Percentiles rank a stretch among this genome's conserved stretches.
Evolutionary conservation across 306 rosid species (phyloP).

Genomic region (Medicago lupulina): DNA sequence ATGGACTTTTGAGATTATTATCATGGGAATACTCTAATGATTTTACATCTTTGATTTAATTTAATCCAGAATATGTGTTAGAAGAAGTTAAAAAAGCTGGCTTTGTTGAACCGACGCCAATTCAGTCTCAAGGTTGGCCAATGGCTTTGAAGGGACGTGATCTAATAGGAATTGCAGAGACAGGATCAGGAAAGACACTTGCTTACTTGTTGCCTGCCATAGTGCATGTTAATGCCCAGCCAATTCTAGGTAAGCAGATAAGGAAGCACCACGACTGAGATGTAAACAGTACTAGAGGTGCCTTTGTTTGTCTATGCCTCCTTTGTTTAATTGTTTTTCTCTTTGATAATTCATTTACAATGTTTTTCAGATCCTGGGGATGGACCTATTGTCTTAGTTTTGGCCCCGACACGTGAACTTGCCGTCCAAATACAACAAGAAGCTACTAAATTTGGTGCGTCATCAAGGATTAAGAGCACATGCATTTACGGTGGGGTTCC

Average conservation of each 20-base stretch:
- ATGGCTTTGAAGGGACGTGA: slow-evolving; percentile 99
- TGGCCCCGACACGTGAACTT: slow-evolving; percentile 98
- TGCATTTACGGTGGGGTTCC: slow-evolving; percentile 99
- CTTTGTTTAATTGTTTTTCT: slow-evolving; percentile 11
- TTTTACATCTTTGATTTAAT: slow-evolving; percentile 33
- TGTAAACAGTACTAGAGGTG: not conserved
- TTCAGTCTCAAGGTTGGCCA: slow-evolving; percentile 99
- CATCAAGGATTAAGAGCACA: slow-evolving; percentile 94
- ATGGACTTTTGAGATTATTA: not conserved
- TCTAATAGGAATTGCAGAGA: slow-evolving; percentile 97
- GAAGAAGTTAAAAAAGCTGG: slow-evolving; percentile 91
- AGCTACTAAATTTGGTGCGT: slow-evolving; percentile 94
- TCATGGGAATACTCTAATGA: slow-evolving; percentile 30
- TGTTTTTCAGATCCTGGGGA: slow-evolving; percentile 84
- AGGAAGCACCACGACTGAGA: slow-evolving; percentile 13
- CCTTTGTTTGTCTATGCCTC: slow-evolving; percentile 15
- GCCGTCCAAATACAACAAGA: slow-evolving; percentile 98
- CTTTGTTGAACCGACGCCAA: slow-evolving; percentile 93
- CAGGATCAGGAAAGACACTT: slow-evolving; percentile 98
- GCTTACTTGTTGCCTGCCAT: slow-evolving; percentile 96
- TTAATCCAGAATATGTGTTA: slow-evolving; percentile 74
- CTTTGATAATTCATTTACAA: slow-evolving; percentile 9
- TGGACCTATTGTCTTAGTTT: slow-evolving; percentile 94
- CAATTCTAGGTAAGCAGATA: slow-evolving; percentile 69
- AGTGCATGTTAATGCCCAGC: slow-evolving; percentile 98